Base-by-base conservation (phyloP, 352 stramenopile species). In the Pythium vanterpoolii region DNA sequence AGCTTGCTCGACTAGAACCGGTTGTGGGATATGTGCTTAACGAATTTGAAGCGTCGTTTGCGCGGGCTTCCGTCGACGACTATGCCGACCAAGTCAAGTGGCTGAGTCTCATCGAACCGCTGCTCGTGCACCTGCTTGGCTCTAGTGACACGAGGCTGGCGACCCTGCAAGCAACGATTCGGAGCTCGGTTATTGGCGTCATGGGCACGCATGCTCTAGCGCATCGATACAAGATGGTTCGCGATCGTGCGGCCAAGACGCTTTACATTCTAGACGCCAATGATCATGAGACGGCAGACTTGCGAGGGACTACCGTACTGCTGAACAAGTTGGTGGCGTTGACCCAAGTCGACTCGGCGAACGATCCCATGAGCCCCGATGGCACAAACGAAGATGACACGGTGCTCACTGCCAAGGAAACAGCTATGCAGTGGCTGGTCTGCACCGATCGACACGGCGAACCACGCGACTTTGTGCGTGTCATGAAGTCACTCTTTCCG, bases 181-280 rank as follows among this genome's bases (percentile, higher is more conserved):
- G 30, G 31, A 36, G 13, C 28, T 47, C 58, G 55, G 64, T 76
- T 21, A 27, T 86, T 8, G 47, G 47, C 13, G 72, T 87, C 11
- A 73, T 89, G 45, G 60, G 69, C 28, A 60, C 63, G 27, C 75
- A 89, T 13, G 76, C 73, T 0, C 49, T 93, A 42, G 64, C 76
- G 0, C 83, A 93, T 33, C 81, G 75, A 46, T 93, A 93, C 76
- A 87, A 88, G 60, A 90, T 90, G 52, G 87, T 93, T 16, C 79
- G 83, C 21, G 80, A 93, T 38, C 72, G 70, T 27, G 76, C 73
- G 4, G 83, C 70, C 3, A 74, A 76, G 36, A 66, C 87, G 44
- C 43, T 91, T 16, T 90, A 84, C 50, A 55, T 90, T n/a, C 48
- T 93, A 16, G 59, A 71, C 1, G 60, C 40, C 2, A 61, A 27